Evolutionary conservation across 768 basidiomycete genomes (phyloP), one percentile per base, ranked within the genome.

Genomic region (Clathrus columnatus): DNA sequence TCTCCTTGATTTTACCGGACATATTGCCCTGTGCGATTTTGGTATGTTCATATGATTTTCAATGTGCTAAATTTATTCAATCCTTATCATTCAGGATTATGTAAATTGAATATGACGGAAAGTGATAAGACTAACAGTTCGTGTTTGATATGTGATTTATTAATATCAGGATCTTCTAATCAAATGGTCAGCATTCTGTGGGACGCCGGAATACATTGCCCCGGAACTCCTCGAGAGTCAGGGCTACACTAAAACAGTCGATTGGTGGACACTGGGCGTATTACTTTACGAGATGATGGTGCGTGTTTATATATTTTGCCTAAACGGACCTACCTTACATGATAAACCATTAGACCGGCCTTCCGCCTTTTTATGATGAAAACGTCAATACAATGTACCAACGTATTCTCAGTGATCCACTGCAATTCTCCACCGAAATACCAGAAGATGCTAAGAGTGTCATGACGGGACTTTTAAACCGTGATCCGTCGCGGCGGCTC

Each of bases 221-320:
- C 95, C 95, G 0, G 95, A 99, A 67, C 80, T 99, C 32, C 80
- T 99, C 59, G 91, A 94, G 67, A 96, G 89, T 59, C 88, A 91
- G 64, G 95, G 96, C 1, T 97, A 99, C 71, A 95, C 92, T 4
- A 94, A 94, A 65, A 96, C 95, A 0, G 96, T 99, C 16, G 95
- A 99, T 65, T 99, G 95, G 95, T 94, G 91, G 95, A 98, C 95
- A 0, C 76, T 97, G 4, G 96, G 95, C 30, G 94, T 98, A 18
- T 77, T 99, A 51, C 77, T 98, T 44, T 98, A 91, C 65, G 95
- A 99, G 72, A 95, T 97, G 88, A 90, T 91, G 88, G 87, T 84
- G 53, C 21, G 73, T 63, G 26, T 50, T 18, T 11, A 11, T 6
- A 21, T 46, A 11, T 24, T 41, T 49, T 49, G 16, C 43, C 30